A percentile compares a stretch with the other conserved stretches of the same genome.
phyloP scores from a whole-genome alignment of 805 yeast species.

The Metschnikowia lochheadii region DNA sequence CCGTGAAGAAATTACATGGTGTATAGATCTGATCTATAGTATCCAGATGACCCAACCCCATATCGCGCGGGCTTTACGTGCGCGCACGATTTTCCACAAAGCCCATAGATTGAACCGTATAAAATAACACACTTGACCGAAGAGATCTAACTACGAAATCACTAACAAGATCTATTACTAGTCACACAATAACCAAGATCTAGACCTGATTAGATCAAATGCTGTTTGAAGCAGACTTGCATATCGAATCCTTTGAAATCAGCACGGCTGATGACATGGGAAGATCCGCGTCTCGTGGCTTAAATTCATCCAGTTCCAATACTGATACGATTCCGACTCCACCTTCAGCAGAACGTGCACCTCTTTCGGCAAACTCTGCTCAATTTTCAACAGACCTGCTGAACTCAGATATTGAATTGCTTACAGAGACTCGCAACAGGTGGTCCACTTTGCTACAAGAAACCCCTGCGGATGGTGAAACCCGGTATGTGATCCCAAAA shows the following conservation, averaged over 20 bases:
- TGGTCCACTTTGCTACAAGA: conserved; percentile 10
- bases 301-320: neutral
- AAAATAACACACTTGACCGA: no score
- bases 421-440: conserved; percentile 2
- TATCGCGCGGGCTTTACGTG: neutral
- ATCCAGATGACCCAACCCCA: neutral
- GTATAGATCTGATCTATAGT: neutral
- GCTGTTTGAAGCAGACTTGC: neutral
- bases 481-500: conserved; percentile 46
- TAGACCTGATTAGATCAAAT: neutral
- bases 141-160: neutral
- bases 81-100: conserved; percentile 6
- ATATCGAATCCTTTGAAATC: neutral
- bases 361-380: neutral
- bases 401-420: neutral
- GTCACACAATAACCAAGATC: neutral
- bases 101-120: neutral
- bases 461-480: conserved; percentile 40
- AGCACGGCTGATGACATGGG: neutral
- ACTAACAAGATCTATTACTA: neutral
- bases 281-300: neutral
- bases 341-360: neutral
- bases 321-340: neutral
- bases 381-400: neutral
- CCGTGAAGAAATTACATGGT: neutral